Conservation (phyloP, 495 filamentous ascomycete species). For the Chaetomium cochliodes region DNA sequence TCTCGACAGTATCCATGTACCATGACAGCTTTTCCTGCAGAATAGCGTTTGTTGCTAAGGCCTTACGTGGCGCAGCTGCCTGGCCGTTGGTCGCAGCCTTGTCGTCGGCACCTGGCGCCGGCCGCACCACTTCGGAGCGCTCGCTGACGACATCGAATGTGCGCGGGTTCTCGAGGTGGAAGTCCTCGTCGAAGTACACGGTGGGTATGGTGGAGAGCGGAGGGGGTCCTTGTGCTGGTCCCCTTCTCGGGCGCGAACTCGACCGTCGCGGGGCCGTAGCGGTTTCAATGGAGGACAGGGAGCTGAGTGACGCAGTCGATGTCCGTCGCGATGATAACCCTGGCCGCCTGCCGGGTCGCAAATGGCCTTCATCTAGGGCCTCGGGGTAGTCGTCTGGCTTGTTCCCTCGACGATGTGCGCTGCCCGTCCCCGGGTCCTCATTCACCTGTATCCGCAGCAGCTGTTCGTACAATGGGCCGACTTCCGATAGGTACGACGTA, state of each 20-base stretch:
- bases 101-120: conserved; percentile 57
- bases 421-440: conserved; percentile 55
- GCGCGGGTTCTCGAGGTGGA: conserved; percentile 92
- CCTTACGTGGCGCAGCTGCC: conserved; percentile 68
- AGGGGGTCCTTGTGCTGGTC: conserved; percentile 63
- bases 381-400: conserved; percentile 53
- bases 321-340: conserved; percentile 44
- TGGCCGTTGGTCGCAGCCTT: conserved; percentile 61
- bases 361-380: conserved; percentile 46
- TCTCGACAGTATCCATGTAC: conserved; percentile 99
- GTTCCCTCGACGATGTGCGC: conserved; percentile 44
- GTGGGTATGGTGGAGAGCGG: conserved; percentile 87
- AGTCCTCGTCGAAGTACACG: conserved; percentile 94
- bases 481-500: conserved; percentile 76
- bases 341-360: conserved; percentile 44
- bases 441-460: conserved; percentile 72
- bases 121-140: conserved; percentile 84
- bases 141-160: conserved; percentile 98
- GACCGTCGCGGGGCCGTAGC: conserved; percentile 45
- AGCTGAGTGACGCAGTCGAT: conserved; percentile 48
- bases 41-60: conserved; percentile 93
- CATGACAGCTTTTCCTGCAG: conserved; percentile 98
- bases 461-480: conserved; percentile 78
- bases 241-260: conserved; percentile 53
- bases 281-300: conserved; percentile 53